Conservation (phyloP, 192 early-diverging fungal species). For the Obelidium mucronatum region DNA sequence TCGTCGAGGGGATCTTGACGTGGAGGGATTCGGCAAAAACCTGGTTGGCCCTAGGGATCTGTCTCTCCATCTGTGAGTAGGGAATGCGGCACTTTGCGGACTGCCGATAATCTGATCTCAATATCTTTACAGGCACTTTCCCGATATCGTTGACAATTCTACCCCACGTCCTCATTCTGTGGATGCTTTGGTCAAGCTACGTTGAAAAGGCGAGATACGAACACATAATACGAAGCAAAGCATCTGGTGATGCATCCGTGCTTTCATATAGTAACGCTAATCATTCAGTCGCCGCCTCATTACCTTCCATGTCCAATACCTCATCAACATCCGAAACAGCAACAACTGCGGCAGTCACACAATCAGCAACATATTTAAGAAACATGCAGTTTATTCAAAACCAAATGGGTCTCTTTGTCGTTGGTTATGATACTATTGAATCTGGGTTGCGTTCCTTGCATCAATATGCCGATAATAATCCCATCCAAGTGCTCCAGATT, state of each 20-base stretch:
- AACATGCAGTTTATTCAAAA: conserved; percentile 82
- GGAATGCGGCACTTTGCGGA: not conserved
- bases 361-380: conserved; percentile 67
- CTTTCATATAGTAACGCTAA: too few species aligned
- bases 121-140: conserved; percentile 58
- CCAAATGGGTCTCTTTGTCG: conserved; percentile 68
- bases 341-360: conserved; percentile 37
- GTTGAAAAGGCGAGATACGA: conserved; percentile 52
- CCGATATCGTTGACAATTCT: conserved; percentile 60
- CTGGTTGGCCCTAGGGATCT: conserved; percentile 42
- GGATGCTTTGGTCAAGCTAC: conserved; percentile 61
- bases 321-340: not conserved
- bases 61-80: conserved; percentile 55
- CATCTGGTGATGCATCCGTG: too few species aligned
- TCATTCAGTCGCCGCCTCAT: too few species aligned
- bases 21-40: conserved; percentile 78
- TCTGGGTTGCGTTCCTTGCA: not conserved
- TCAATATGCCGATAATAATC: conserved; percentile 43
- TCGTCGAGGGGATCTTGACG: conserved; percentile 64
- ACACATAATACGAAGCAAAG: conserved; percentile 7
- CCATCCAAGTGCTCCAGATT: conserved; percentile 41
- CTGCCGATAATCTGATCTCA: conserved; percentile 5
- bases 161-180: conserved; percentile 61
- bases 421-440: conserved; percentile 33
- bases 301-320: too few species aligned